Evolutionary conservation across 2,329 filamentous ascomycete species (phyloP).

Genomic region (Nothophoma quercina): DNA sequence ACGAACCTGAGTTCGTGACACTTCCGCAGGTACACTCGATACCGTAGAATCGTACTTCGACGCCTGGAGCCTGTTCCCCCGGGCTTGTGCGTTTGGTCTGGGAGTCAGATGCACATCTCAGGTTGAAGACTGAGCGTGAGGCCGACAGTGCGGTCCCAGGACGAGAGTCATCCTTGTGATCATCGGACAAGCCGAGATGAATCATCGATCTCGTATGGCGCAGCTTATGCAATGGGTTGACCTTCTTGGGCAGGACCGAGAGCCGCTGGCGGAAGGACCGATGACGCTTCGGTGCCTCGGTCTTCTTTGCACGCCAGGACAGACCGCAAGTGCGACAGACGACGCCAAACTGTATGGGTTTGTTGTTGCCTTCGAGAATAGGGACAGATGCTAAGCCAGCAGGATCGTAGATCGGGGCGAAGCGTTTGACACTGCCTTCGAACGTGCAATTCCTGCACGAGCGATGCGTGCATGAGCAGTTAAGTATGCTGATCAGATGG

Average conservation of each 20-base stretch:
- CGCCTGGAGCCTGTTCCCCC: conserved; percentile 24
- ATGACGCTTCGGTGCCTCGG: conserved; percentile 4
- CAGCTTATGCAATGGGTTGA: conserved; percentile 20
- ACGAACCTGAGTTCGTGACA: conserved; percentile 18
- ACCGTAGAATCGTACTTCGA: conserved; percentile 29
- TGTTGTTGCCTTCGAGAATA: neutral
- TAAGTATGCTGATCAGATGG: conserved; percentile 30
- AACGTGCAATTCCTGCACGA: conserved; percentile 33
- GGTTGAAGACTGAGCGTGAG: conserved; percentile 19
- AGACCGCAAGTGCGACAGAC: conserved; percentile 35
- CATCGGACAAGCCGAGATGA: conserved; percentile 4
- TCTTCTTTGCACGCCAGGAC: conserved; percentile 28
- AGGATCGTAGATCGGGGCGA: conserved; percentile 36
- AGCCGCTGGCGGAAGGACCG: conserved; percentile 10
- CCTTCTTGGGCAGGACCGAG: conserved; percentile 22
- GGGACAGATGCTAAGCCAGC: conserved; percentile 24
- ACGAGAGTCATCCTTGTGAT: neutral
- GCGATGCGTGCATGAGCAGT: conserved; percentile 35
- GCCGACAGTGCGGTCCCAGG: neutral
- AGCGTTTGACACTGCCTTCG: conserved; percentile 27
- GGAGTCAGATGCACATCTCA: conserved; percentile 19
- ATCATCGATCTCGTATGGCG: conserved; percentile 23
- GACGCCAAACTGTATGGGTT: conserved; percentile 32
- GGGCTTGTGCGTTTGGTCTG: conserved; percentile 11
- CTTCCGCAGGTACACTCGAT: conserved; percentile 31